Percentiles rank a stretch among this genome's conserved stretches.
phyloP scores from a whole-genome alignment of 2,329 filamentous ascomycete genomes.

The Emmonsia crescens region DNA sequence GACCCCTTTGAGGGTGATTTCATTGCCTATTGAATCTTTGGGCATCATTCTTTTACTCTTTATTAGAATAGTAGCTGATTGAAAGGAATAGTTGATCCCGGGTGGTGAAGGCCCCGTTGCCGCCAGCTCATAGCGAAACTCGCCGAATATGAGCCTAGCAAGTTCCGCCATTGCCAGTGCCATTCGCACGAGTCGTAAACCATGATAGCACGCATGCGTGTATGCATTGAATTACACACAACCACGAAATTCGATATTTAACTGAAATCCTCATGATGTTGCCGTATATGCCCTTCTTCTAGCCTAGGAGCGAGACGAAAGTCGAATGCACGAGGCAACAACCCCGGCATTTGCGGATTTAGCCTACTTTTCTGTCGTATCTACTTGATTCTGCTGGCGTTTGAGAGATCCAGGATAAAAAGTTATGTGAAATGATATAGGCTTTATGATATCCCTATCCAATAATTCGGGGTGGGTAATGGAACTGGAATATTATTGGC shows the following conservation, averaged over 20 bases:
- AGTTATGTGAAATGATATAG: not conserved
- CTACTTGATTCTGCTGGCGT: not conserved
- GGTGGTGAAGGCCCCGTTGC: slow-evolving; percentile 59
- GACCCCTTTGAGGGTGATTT: too few relatives aligned
- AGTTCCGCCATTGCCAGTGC: not conserved
- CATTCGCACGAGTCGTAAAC: not conserved
- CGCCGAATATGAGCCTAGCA: not conserved
- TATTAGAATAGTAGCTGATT: not conserved
- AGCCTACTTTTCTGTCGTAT: not conserved
- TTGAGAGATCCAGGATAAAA: not conserved
- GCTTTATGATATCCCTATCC: not conserved
- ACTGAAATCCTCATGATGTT: not conserved
- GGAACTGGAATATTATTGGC: not conserved
- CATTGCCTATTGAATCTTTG: not conserved
- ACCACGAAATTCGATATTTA: not conserved
- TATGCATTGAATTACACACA: not conserved
- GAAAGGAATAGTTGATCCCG: slow-evolving; percentile 53
- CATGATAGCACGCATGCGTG: not conserved
- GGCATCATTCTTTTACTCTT: not conserved
- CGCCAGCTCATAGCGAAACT: not conserved
- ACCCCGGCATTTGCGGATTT: not conserved
- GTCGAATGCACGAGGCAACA: not conserved
- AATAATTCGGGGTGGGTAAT: not conserved
- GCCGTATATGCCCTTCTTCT: not conserved
- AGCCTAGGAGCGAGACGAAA: not conserved